These are phyloP conservation scores for Fusarium sp. DNA, from an alignment of 2,329 filamentous ascomycete genomes.

Conservation along the genomic window DNA sequence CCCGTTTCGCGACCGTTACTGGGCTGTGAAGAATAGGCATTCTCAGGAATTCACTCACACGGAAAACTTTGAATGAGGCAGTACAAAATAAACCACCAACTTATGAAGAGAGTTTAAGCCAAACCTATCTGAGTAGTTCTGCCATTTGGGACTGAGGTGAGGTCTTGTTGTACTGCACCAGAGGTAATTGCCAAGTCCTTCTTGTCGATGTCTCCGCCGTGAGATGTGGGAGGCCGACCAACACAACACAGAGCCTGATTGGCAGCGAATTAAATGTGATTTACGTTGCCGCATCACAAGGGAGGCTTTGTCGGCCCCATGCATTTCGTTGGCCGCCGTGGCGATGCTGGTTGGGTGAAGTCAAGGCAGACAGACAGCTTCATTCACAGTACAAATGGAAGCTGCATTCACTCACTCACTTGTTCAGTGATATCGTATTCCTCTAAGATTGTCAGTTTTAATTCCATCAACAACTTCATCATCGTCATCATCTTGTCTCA, in stretches of 20 bases:
- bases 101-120: too few species aligned
- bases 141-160: too few species aligned
- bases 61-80: too few species aligned
- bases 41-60: neutral
- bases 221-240: conserved; percentile 37
- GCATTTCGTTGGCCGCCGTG: conserved; percentile 1
- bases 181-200: neutral
- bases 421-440: neutral
- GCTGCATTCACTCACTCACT: neutral
- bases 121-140: too few species aligned
- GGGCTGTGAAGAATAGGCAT: conserved; percentile 6
- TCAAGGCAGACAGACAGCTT: conserved; percentile 9
- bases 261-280: conserved; percentile 13
- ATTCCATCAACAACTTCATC: neutral
- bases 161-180: neutral
- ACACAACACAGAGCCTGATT: conserved; percentile 6
- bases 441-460: neutral
- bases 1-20: neutral
- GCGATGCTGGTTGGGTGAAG: conserved; percentile 11
- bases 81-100: too few species aligned
- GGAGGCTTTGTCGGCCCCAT: neutral
- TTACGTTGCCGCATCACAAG: neutral
- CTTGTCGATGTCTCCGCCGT: neutral
- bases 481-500: too few species aligned
- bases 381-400: conserved; percentile 22